Evolutionary conservation across 1,139 yeast species (phyloP).

Genomic region (Blastobotrys capitulatus): DNA sequence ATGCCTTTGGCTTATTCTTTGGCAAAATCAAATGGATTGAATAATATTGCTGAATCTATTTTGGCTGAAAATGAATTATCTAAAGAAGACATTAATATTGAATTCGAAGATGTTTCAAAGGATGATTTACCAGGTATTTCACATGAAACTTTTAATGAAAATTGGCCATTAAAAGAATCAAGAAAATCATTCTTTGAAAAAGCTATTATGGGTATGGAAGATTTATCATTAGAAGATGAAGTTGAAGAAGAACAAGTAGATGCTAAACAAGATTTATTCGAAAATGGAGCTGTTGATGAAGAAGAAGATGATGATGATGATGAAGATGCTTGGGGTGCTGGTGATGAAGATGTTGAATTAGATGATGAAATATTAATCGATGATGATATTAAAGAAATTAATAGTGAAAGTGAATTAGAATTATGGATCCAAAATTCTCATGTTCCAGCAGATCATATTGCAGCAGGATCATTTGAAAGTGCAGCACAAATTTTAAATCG

Average conservation of each 20-base stretch:
- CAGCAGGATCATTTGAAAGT: conserved; percentile 94
- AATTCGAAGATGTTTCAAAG: conserved; percentile 37
- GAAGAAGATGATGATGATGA: conserved; percentile 31
- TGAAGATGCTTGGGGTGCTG: conserved; percentile 35
- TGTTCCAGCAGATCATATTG: conserved; percentile 87
- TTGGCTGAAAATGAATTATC: conserved; percentile 57
- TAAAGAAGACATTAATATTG: conserved; percentile 57
- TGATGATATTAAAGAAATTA: conserved; percentile 40
- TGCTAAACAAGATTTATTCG: conserved; percentile 33
- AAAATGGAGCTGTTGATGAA: conserved; percentile 34
- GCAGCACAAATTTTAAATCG: conserved; percentile 89
- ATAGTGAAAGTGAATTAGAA: conserved; percentile 54
- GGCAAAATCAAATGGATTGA: conserved; percentile 82
- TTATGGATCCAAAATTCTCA: conserved; percentile 87
- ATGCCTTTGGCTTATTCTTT: conserved; percentile 88
- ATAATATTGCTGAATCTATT: conserved; percentile 65
- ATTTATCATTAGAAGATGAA: conserved; percentile 48
- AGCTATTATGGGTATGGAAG: conserved; percentile 70
- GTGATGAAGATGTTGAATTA: conserved; percentile 56
- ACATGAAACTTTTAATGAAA: conserved; percentile 41
- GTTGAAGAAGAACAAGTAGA: conserved; percentile 27
- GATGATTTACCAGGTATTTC: conserved; percentile 43
- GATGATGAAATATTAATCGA: conserved; percentile 49
- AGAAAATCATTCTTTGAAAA: conserved; percentile 77
- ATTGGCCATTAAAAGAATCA: conserved; percentile 82